Base-by-base conservation (phyloP, 2,329 filamentous ascomycete genomes). In the Trichophyton simii region DNA sequence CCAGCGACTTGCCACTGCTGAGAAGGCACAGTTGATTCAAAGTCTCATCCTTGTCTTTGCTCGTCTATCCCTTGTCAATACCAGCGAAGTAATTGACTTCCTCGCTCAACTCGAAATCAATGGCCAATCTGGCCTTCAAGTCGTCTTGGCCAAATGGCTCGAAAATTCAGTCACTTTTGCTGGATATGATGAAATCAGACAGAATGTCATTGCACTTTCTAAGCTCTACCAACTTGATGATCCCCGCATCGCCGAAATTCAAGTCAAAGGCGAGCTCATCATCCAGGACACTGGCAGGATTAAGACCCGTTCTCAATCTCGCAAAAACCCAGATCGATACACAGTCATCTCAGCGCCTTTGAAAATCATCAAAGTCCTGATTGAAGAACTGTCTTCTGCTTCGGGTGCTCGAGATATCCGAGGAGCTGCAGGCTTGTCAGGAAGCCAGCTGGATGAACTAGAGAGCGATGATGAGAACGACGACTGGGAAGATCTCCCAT, bases 91-190 rank as follows among this genome's bases (percentile, higher is more conserved):
- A 1, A 87, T 97, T 13, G 87, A 94, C 61, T 99, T 99, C 77
- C 80, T 99, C 36, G 87, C 87, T 63, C 86, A 90, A 69, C 87
- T 96, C 64, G 83, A 90, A 67, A 88, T 97, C 66, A 83, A 84
- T 57, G 86, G 86, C 8, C 68, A 73, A 63, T 95, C 82, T 69
- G 94, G 91, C n/a, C 78, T 99, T 6, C 84, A 91, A 65, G 86
- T 96, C 25, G 94, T 99, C 2, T 78, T 97, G 66, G 82, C 86
- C 75, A 96, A 97, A 76, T 99, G 94, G 94, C 80, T 99, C 0
- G 94, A 97, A 77, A 96, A 97, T 74, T 96, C 91, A 3, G 83
- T 95, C 73, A 95, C 88, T 73, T 99, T 99, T 75, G 91, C 91
- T n/a, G 94, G 94, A 11, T 99, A 96, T 68, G 91, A 97, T 68